phyloP scores from a whole-genome alignment of 2,329 filamentous ascomycete species.

The Teratosphaeria destructans region DNA sequence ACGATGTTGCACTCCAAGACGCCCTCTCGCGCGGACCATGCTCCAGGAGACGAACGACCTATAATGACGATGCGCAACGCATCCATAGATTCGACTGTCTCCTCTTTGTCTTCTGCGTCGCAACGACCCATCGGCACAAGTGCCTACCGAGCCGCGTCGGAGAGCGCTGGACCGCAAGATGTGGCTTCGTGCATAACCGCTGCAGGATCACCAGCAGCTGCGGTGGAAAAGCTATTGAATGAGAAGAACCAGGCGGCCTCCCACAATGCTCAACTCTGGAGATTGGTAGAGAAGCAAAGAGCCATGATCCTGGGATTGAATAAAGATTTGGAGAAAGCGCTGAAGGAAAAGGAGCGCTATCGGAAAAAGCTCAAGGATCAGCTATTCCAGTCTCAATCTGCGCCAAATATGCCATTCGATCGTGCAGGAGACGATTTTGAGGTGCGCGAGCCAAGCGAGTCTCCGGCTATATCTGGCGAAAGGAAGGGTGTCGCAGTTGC shows the following conservation, averaged over 20 bases:
- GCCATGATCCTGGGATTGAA: slow-evolving; percentile 89
- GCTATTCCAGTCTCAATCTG: slow-evolving; percentile 35
- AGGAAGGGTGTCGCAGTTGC: neutral
- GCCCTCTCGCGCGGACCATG: slow-evolving; percentile 9
- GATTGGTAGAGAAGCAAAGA: slow-evolving; percentile 89
- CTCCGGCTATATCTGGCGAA: slow-evolving; percentile 11
- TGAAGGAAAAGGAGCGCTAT: slow-evolving; percentile 93
- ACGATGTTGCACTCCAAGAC: slow-evolving; percentile 22
- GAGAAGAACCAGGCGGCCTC: slow-evolving; percentile 83
- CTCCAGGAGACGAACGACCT: slow-evolving; percentile 3
- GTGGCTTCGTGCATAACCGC: slow-evolving; percentile 69
- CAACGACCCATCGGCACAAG: slow-evolving; percentile 18
- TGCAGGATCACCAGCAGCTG: slow-evolving; percentile 79
- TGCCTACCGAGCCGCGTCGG: slow-evolving; percentile 42
- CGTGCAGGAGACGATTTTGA: slow-evolving; percentile 7
- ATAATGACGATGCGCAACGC: slow-evolving; percentile 50
- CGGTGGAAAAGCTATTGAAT: slow-evolving; percentile 77
- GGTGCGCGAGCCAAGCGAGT: slow-evolving; percentile 19
- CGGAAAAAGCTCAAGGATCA: slow-evolving; percentile 79
- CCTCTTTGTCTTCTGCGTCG: slow-evolving; percentile 38
- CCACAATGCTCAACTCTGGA: slow-evolving; percentile 90
- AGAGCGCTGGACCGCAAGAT: slow-evolving; percentile 56
- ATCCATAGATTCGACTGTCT: slow-evolving; percentile 90
- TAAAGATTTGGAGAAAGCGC: slow-evolving; percentile 78
- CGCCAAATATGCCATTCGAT: slow-evolving; percentile 15